A percentile compares a stretch with the other conserved stretches of the same genome.
Conservation (phyloP, 306 rosid species). For the Argentina anserina region DNA sequence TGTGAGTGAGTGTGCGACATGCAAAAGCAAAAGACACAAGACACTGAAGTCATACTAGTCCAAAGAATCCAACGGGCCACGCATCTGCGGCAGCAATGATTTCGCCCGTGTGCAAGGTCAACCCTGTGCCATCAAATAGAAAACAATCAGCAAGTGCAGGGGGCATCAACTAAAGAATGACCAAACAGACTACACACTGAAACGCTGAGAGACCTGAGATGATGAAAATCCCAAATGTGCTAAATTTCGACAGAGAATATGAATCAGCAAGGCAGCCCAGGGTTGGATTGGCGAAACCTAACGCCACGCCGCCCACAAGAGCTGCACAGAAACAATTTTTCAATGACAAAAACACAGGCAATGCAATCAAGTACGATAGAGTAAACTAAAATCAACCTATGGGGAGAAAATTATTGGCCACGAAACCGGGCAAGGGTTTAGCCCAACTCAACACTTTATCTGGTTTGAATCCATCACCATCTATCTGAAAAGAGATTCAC, state of each 20-base stretch:
- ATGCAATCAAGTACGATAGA: not conserved
- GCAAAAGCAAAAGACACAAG: constrained; percentile 14
- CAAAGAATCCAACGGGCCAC: constrained; percentile 90
- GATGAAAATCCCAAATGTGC: constrained; percentile 76
- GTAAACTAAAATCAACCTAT: constrained; percentile 43
- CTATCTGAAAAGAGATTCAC: constrained; percentile 38
- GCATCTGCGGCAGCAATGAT: constrained; percentile 76
- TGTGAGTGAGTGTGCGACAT: not conserved
- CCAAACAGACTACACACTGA: not conserved
- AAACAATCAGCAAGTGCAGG: not conserved
- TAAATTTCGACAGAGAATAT: constrained; percentile 66
- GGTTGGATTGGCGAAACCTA: constrained; percentile 66
- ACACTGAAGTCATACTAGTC: constrained; percentile 67
- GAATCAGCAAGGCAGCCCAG: constrained; percentile 77
- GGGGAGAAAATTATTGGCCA: constrained; percentile 61
- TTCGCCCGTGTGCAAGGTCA: constrained; percentile 76
- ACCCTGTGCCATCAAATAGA: constrained; percentile 39
- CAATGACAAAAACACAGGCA: too few species aligned
- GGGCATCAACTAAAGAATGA: not conserved
- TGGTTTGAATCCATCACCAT: constrained; percentile 40
- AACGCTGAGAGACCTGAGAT: constrained; percentile 65
- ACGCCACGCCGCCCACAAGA: constrained; percentile 56
- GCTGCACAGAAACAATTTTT: constrained; percentile 35
- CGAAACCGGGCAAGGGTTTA: constrained; percentile 52
- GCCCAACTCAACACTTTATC: constrained; percentile 39